Evolutionary conservation across 2,329 filamentous ascomycete species (phyloP).

Genomic region (Clarireedia homoeocarpa): DNA sequence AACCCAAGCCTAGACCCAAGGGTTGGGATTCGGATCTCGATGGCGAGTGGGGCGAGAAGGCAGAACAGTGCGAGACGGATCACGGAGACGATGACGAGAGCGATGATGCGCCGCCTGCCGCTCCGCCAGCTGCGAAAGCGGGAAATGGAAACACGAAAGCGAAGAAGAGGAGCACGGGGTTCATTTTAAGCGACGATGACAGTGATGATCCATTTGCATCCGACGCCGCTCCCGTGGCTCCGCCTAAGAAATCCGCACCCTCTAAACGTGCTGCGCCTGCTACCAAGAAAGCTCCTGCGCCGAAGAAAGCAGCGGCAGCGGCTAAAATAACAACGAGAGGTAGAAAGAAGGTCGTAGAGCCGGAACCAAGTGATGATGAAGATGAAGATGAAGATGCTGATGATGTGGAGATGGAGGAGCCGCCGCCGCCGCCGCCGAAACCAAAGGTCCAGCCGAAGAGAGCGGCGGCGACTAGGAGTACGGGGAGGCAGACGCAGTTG

Average conservation of each 20-base stretch:
- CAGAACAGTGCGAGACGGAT: slow-evolving; percentile 20
- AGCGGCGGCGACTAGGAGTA: slow-evolving; percentile 24
- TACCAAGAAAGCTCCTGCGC: slow-evolving; percentile 31
- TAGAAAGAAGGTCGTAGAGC: slow-evolving; percentile 33
- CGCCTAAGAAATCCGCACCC: slow-evolving; percentile 22
- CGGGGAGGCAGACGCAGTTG: slow-evolving; percentile 40
- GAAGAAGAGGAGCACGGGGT: not conserved
- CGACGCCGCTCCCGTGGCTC: not conserved
- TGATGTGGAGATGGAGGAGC: slow-evolving; percentile 44
- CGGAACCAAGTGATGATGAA: slow-evolving; percentile 32
- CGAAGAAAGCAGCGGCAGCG: slow-evolving; percentile 29
- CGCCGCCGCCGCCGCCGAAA: slow-evolving; percentile 32
- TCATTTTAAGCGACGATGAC: slow-evolving; percentile 33
- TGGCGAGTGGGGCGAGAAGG: slow-evolving; percentile 70
- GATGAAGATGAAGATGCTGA: slow-evolving; percentile 36
- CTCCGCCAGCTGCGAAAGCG: slow-evolving; percentile 25
- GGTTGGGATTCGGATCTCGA: slow-evolving; percentile 87
- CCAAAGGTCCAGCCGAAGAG: slow-evolving; percentile 30
- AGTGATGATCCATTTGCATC: slow-evolving; percentile 41
- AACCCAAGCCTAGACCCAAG: slow-evolving; percentile 67
- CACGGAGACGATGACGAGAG: slow-evolving; percentile 34
- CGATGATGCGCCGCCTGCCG: slow-evolving; percentile 33
- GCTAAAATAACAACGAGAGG: slow-evolving; percentile 35
- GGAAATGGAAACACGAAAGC: slow-evolving; percentile 9
- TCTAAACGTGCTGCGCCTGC: slow-evolving; percentile 31